A percentile compares a stretch with the other conserved stretches of the same genome.
Conservation (phyloP, 352 stramenopile genomes). For the Thalassiosira exigua region DNA sequence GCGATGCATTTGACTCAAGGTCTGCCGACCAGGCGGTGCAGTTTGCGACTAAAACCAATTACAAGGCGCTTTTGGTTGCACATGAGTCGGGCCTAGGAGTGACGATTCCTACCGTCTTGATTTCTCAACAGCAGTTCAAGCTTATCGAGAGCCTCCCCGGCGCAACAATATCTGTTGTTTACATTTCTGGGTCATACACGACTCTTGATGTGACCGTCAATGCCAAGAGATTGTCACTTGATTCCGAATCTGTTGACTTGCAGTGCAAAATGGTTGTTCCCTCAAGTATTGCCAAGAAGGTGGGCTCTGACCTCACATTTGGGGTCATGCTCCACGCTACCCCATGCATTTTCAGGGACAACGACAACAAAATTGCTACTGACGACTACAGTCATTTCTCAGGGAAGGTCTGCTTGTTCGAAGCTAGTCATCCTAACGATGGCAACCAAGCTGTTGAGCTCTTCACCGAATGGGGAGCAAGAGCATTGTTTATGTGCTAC, state of each 20-base stretch:
- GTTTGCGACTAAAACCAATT: constrained; percentile 14
- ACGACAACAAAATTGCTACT: constrained; percentile 9
- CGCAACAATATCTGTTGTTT: constrained; percentile 12
- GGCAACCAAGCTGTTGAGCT: constrained; percentile 20
- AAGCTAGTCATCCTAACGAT: neutral
- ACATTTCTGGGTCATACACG: constrained; percentile 20
- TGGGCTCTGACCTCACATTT: constrained; percentile 11
- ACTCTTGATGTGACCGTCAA: constrained; percentile 18
- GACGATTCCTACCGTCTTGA: constrained; percentile 29
- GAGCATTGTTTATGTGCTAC: constrained; percentile 23
- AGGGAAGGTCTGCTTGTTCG: constrained; percentile 38
- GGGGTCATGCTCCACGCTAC: constrained; percentile 10
- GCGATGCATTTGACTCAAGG: constrained; percentile 11
- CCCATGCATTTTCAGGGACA: constrained; percentile 7
- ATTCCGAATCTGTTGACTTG: constrained; percentile 22
- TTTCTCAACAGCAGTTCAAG: constrained; percentile 9
- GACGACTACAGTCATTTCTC: constrained; percentile 5
- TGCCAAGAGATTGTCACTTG: constrained; percentile 4
- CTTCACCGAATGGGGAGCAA: constrained; percentile 24
- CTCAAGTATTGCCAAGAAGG: constrained; percentile 16
- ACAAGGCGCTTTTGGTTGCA: constrained; percentile 17
- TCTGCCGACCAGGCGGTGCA: constrained; percentile 14
- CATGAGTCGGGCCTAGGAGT: constrained; percentile 7
- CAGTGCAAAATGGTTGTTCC: constrained; percentile 32
- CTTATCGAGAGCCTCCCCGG: constrained; percentile 8